Evolutionary conservation across 371 early-diverging fungal species (phyloP), one percentile per base, ranked within the genome.

Genomic region (Circinella umbellata): DNA sequence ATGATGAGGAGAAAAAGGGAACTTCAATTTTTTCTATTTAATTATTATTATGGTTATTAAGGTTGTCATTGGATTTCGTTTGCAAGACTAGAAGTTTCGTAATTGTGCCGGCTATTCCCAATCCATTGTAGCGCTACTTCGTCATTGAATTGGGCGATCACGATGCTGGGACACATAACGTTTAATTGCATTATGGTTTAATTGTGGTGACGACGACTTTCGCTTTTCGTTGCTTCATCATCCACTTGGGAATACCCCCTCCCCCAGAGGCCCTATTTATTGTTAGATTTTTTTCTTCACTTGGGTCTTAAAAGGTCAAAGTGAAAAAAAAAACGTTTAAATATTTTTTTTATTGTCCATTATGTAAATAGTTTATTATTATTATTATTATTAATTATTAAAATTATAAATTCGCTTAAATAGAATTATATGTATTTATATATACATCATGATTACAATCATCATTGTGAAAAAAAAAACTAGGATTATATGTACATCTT

Each of bases 401-500:
- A 15, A 47, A 15, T 15, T 9, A 35, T n/a, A 14, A 35, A 4
- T 18, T 57, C 5, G 57, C 34, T 57, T 14, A 14, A 34, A 57
- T 57, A 57, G 57, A 2, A 27, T 27, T 57, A 57, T 27, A 5
- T 51, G 3, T 42, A 3, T 42, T 42, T 42, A 42, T 15, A 51
- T 57, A 57, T 57, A 57, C 57, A 57, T 57, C 57, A 57, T 34
- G 57, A 57, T 57, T 57, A 27, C 57, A 57, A 27, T 27, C 57
- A 57, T 7, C 6, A 4, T 57, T 57, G 34, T 34, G 27, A 57
- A 34, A n/a, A 53, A n/a, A 18, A 11, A 34, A 34, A 5, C 1
- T 27, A 27, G 27, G 3, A 10, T 34, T 57, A 27, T 57, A 27
- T 27, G 27, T 34, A 57, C n/a, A 57, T 57, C 11, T 14, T 10